Evolutionary conservation across 1,284 basidiomycete species (phyloP), one percentile per base, ranked within the genome.

Genomic region (Marasmius oreades): DNA sequence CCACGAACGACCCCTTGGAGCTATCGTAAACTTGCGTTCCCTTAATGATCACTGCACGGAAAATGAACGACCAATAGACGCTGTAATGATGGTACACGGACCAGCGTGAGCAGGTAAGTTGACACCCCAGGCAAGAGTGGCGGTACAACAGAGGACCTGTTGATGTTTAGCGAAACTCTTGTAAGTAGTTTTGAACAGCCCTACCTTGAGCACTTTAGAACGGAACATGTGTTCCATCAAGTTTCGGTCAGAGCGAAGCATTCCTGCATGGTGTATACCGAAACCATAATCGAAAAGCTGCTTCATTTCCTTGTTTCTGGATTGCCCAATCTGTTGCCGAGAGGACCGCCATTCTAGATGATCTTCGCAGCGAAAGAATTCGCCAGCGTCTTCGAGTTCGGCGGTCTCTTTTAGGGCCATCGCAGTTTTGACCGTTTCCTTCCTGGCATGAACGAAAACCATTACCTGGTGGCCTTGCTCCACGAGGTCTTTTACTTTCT

Each of bases 401-500:
- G 94, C 89, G 60, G 89, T 82, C 62, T 99, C 97, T 57, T 87
- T 86, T 14, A 99, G 78, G n/a, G 82, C 84, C 66, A 88, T 76
- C 0, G 95, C 95, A 0, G 93, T 86, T 69, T 97, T 98, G 59
- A 99, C 97, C 0, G 97, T 99, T 67, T 99, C 97, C 72, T 98
- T 99, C 26, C 97, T 85, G 16, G 97, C 94, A 70, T 99, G 97
- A 10, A 99, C 97, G 67, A 99, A 99, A 0, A 99, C 94, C 96
- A 99, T 99, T 57, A 98, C 95, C 71, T 99, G 97, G 71, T 99
- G 97, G 0, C 94, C 95, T 65, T 88, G 84, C 51, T 75, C 79
- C 14, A 97, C 90, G 8, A 97, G 77, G 46, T 91, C 88, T 0
- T 86, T 81, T 8, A 95, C 92, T 73, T 98, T 98, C 65, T 97